phyloP scores from a whole-genome alignment of 2,329 filamentous ascomycete genomes.

The Xylaria sp. region DNA sequence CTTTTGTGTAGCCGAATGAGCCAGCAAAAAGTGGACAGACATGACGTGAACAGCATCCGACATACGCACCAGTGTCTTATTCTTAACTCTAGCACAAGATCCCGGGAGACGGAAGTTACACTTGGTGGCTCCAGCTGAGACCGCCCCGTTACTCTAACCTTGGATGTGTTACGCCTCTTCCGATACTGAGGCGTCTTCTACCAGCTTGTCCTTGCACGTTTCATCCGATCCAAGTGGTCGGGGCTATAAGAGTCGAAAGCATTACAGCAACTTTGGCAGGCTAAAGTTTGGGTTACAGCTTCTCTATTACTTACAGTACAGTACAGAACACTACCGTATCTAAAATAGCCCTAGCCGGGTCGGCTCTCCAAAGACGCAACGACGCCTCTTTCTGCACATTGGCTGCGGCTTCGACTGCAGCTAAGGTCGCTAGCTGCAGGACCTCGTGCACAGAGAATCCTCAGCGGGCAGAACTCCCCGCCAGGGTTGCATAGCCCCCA shows the following conservation, averaged over 20 bases:
- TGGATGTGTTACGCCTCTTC: not conserved
- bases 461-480: slow-evolving; percentile 9
- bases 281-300: slow-evolving; percentile 1
- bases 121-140: slow-evolving; percentile 16
- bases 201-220: not conserved
- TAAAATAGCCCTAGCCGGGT: slow-evolving; percentile 25
- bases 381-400: slow-evolving; percentile 20
- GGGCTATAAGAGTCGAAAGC: slow-evolving; percentile 13
- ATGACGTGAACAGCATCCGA: slow-evolving; percentile 39
- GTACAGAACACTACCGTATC: not conserved
- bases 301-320: not conserved
- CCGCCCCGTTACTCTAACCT: not conserved
- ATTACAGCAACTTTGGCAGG: not conserved
- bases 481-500: slow-evolving; percentile 1
- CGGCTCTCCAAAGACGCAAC: slow-evolving; percentile 12
- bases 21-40: slow-evolving; percentile 32
- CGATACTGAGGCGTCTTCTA: not conserved
- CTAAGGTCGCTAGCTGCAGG: slow-evolving; percentile 29
- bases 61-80: slow-evolving; percentile 11
- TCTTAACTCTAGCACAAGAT: slow-evolving; percentile 8
- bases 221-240: slow-evolving; percentile 16
- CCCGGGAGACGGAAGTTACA: slow-evolving; percentile 5
- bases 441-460: slow-evolving; percentile 29
- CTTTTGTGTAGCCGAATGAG: slow-evolving; percentile 2
- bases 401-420: slow-evolving; percentile 22